These are phyloP conservation scores for Rhazya stricta DNA, from an alignment of 257 asterid species.

Conservation along the genomic window DNA sequence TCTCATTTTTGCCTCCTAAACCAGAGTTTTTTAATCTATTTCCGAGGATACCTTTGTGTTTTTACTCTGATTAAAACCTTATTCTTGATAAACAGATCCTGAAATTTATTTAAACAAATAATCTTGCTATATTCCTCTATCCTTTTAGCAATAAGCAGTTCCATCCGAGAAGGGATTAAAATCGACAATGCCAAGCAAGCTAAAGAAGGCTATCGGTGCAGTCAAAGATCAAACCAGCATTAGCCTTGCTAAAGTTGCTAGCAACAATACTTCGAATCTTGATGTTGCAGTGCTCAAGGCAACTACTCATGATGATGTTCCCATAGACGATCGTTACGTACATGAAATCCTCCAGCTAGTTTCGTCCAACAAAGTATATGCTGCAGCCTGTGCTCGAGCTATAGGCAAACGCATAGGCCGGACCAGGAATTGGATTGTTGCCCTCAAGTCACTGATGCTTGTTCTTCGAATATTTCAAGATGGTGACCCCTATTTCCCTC, in stretches of 20 bases:
- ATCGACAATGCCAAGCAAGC: slow-evolving; percentile 74
- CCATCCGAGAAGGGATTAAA: not conserved
- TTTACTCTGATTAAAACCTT: not conserved
- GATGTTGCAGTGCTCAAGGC: slow-evolving; percentile 77
- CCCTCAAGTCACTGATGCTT: slow-evolving; percentile 66
- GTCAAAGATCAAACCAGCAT: slow-evolving; percentile 93
- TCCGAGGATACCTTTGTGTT: not conserved
- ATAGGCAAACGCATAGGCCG: slow-evolving; percentile 81
- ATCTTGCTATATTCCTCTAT: not conserved
- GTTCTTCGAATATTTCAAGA: slow-evolving; percentile 80
- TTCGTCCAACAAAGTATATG: slow-evolving; percentile 58
- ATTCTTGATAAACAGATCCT: too few species aligned
- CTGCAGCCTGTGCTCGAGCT: slow-evolving; percentile 70
- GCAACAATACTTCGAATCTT: slow-evolving; percentile 48
- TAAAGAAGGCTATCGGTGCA: slow-evolving; percentile 75
- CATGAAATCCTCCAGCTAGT: slow-evolving; percentile 54
- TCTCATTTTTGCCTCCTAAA: not conserved
- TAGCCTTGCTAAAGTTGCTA: slow-evolving; percentile 72
- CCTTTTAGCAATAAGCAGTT: not conserved
- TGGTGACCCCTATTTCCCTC: slow-evolving; percentile 84
- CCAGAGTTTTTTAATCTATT: not conserved
- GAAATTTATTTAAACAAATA: too few species aligned
- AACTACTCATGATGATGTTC: slow-evolving; percentile 70
- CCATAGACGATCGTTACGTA: slow-evolving; percentile 54
- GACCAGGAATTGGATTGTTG: slow-evolving; percentile 80